These are phyloP conservation scores for Chytriomyces sp. DNA, from an alignment of 192 early-diverging fungal species.

Conservation along the genomic window DNA sequence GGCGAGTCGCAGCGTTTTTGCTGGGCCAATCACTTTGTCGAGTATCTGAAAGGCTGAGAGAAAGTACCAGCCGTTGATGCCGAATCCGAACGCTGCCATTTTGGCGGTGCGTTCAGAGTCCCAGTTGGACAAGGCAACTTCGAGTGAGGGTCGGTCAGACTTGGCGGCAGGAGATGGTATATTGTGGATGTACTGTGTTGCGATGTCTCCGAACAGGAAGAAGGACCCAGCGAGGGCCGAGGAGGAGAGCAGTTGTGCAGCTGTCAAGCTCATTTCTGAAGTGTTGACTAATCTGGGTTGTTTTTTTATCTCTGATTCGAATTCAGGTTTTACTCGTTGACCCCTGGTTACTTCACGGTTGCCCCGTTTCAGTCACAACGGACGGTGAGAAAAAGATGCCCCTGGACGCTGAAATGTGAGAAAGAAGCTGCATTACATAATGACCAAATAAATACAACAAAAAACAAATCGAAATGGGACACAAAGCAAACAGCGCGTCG, in stretches of 20 bases:
- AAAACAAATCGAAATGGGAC: too few relatives aligned
- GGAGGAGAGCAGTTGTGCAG: constrained; percentile 6
- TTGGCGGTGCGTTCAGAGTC: constrained; percentile 23
- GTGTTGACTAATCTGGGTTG: background rate
- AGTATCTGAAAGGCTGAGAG: constrained; percentile 17
- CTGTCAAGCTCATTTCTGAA: background rate
- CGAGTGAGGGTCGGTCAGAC: background rate
- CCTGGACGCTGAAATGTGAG: background rate
- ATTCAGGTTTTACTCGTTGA: background rate
- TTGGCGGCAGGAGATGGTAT: background rate
- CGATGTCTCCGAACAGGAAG: constrained; percentile 23
- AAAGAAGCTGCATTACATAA: background rate
- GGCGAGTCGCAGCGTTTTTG: constrained; percentile 17
- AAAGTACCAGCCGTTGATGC: constrained; percentile 29
- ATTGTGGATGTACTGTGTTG: constrained; percentile 1
- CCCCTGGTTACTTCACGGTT: background rate
- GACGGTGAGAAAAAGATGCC: background rate
- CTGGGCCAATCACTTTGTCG: constrained; percentile 7
- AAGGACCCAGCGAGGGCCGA: constrained; percentile 19
- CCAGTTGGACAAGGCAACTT: background rate
- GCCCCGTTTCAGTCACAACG: background rate
- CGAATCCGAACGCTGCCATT: constrained; percentile 29
- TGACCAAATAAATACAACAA: too few relatives aligned
- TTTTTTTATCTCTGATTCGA: background rate
- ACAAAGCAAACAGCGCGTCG: too few relatives aligned